Percentiles rank a stretch among this genome's conserved stretches.
phyloP scores from a whole-genome alignment of 129 eudicot species.

The Helianthus annuus region DNA sequence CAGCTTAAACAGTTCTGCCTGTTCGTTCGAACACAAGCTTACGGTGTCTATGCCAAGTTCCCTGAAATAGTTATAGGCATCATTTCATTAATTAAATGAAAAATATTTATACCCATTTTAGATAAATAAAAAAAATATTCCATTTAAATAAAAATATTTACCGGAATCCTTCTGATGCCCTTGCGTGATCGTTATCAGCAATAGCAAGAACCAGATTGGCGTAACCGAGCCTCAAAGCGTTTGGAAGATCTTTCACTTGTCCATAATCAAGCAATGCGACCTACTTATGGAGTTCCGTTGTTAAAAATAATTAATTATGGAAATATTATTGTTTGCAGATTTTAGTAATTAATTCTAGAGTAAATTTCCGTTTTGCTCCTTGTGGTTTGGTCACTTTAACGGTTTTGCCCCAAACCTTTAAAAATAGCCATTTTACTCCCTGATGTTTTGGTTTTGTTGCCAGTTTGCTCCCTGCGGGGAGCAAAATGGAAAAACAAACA shows the following conservation, averaged over 20 bases:
- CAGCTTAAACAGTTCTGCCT: slow-evolving; percentile 65
- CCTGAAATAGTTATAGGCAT: slow-evolving; percentile 44
- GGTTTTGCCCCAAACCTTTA: no score
- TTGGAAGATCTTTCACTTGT: slow-evolving; percentile 98
- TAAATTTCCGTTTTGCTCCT: no score
- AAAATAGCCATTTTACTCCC: no score
- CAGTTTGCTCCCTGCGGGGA: no score
- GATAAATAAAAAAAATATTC: background rate
- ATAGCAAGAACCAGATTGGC: slow-evolving; percentile 89
- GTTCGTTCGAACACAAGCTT: slow-evolving; percentile 56
- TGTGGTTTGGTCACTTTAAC: no score
- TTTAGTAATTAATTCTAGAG: background rate
- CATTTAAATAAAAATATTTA: slow-evolving; percentile 19
- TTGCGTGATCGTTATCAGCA: slow-evolving; percentile 79
- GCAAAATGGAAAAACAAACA: no score
- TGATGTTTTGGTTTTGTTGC: no score
- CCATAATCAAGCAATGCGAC: slow-evolving; percentile 97
- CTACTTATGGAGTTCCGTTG: slow-evolving; percentile 27
- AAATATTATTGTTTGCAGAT: background rate
- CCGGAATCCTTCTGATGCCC: slow-evolving; percentile 83
- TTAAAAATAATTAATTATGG: background rate
- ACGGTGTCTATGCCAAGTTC: slow-evolving; percentile 88
- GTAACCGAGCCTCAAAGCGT: slow-evolving; percentile 80
- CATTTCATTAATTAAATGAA: background rate
- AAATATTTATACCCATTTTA: background rate